Evolutionary conservation across 1,139 yeast genomes (phyloP).

Genomic region (Spencermartinsiella ligniputridi): DNA sequence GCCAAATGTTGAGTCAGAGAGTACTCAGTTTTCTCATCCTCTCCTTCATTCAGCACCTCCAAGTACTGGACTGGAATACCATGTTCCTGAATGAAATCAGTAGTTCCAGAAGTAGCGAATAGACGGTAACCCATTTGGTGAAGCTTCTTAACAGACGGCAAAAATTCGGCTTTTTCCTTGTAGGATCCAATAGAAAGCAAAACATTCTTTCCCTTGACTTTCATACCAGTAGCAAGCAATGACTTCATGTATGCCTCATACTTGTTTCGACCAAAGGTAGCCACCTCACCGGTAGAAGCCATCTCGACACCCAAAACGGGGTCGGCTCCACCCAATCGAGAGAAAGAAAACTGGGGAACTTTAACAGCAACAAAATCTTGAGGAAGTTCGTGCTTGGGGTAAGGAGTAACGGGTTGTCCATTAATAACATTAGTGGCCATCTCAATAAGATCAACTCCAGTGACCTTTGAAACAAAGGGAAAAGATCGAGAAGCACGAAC

Average conservation of each 20-base stretch:
- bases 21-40: conserved; percentile 85
- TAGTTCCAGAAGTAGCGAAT: conserved; percentile 98
- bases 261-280: conserved; percentile 92
- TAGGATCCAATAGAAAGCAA: conserved; percentile 94
- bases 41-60: conserved; percentile 66
- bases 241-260: conserved; percentile 97
- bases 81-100: conserved; percentile 95
- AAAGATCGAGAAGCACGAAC: conserved; percentile 97
- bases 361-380: conserved; percentile 94
- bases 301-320: conserved; percentile 98
- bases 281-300: conserved; percentile 99
- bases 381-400: conserved; percentile 84
- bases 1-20: conserved; percentile 96
- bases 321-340: conserved; percentile 97
- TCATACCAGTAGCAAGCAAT: conserved; percentile 90
- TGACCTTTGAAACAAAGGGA: conserved; percentile 98
- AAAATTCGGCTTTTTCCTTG: conserved; percentile 90
- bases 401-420: conserved; percentile 83
- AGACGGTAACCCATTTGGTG: conserved; percentile 81
- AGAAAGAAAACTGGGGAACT: conserved; percentile 97
- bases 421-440: conserved; percentile 95
- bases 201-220: conserved; percentile 91
- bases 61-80: conserved; percentile 90
- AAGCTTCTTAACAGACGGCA: conserved; percentile 81
- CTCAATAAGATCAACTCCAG: conserved; percentile 94